Percentiles rank a stretch among this genome's conserved stretches.
Evolutionary conservation across 1,284 basidiomycete species (phyloP).

Genomic region (Leccinum fallax): DNA sequence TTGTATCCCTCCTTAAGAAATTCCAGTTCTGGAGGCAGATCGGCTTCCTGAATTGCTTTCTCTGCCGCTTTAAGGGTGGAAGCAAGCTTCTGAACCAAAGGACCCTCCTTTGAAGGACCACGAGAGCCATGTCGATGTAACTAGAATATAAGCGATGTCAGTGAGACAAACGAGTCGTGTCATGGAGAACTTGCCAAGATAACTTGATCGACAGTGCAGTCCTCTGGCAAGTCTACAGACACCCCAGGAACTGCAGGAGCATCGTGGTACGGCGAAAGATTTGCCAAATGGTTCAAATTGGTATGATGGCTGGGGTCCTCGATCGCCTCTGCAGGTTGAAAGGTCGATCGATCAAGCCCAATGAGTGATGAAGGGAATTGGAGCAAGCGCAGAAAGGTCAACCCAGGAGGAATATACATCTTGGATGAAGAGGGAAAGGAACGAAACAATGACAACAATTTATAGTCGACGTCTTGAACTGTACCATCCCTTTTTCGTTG

Average conservation of each 20-base stretch:
- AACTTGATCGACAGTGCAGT: constrained; percentile 47
- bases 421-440: not conserved
- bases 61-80: constrained; percentile 35
- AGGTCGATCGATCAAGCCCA: not conserved
- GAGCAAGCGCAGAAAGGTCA: not conserved
- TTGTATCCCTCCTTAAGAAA: constrained; percentile 48
- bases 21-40: constrained; percentile 37
- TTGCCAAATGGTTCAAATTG: not conserved
- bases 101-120: constrained; percentile 22
- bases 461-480: not conserved
- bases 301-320: not conserved
- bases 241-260: constrained; percentile 36
- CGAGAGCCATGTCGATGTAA: constrained; percentile 35
- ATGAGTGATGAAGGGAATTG: not conserved
- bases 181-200: constrained; percentile 31
- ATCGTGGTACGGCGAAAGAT: not conserved
- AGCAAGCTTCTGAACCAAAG: constrained; percentile 38
- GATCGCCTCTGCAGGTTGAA: not conserved
- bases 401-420: not conserved
- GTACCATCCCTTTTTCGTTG: too few relatives aligned
- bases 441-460: not conserved
- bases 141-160: not conserved
- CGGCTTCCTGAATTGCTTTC: constrained; percentile 33
- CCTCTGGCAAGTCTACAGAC: constrained; percentile 39
- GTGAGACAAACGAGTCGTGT: not conserved